Evolutionary conservation across 2,329 filamentous ascomycete species (phyloP).

Genomic region (Dactylellina drechsleri): DNA sequence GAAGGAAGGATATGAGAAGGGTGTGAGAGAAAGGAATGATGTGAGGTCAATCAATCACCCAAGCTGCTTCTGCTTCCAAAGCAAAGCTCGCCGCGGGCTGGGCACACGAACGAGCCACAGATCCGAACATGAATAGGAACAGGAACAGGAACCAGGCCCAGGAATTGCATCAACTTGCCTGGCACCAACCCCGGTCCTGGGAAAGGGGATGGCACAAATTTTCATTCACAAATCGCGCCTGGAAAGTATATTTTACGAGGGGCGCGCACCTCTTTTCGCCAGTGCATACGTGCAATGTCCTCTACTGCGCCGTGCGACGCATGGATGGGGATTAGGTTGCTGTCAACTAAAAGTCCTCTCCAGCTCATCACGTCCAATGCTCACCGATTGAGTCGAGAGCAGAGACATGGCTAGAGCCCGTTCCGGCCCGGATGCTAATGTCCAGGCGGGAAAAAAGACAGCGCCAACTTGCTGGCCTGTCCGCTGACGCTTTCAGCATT

Average conservation of each 20-base stretch:
- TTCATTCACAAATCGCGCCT: constrained; percentile 29
- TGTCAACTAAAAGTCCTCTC: constrained; percentile 20
- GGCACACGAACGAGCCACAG: not conserved
- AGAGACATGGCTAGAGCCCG: constrained; percentile 34
- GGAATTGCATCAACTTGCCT: constrained; percentile 15
- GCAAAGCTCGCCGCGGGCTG: constrained; percentile 13
- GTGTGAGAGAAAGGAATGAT: not conserved
- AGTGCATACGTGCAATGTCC: not conserved
- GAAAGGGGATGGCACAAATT: constrained; percentile 51
- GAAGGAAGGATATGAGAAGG: constrained; percentile 18
- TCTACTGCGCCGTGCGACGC: not conserved
- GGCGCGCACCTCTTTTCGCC: constrained; percentile 4
- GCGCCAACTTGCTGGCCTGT: constrained; percentile 11
- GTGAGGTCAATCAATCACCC: constrained; percentile 4
- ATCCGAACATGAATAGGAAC: constrained; percentile 24
- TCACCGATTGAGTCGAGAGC: not conserved
- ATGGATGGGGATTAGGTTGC: not conserved
- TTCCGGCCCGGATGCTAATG: constrained; percentile 45
- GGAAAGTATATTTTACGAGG: constrained; percentile 28
- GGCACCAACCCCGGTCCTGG: constrained; percentile 34
- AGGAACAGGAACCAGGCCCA: constrained; percentile 39
- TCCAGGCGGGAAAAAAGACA: constrained; percentile 16
- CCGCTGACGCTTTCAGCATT: constrained; percentile 43
- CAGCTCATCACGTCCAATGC: constrained; percentile 25
- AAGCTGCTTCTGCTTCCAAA: constrained; percentile 38